Evolutionary conservation across 768 basidiomycete genomes (phyloP).

Genomic region (Hortiboletus flavorubellus): DNA sequence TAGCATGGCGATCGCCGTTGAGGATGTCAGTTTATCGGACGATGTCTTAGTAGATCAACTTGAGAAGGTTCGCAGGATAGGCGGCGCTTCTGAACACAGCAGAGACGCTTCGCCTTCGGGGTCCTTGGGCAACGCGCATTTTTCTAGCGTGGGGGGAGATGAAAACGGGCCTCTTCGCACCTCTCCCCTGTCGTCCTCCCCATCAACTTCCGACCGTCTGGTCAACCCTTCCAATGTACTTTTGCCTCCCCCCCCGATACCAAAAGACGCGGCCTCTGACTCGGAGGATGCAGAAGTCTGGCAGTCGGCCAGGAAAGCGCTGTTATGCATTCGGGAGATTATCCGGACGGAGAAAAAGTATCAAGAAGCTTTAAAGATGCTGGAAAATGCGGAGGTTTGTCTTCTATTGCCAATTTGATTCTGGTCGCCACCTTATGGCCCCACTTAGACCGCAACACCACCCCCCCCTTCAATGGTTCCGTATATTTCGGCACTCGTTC

Average conservation of each 20-base stretch:
- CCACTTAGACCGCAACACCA: conserved; percentile 34
- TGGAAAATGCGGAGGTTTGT: conserved; percentile 37
- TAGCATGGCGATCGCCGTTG: conserved; percentile 45
- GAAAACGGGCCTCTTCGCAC: background rate
- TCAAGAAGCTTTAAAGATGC: conserved; percentile 35
- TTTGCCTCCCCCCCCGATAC: background rate
- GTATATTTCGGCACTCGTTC: conserved; percentile 50
- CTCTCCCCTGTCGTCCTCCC: background rate
- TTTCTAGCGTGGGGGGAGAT: background rate
- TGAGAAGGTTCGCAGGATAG: conserved; percentile 40
- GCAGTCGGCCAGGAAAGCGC: conserved; percentile 37
- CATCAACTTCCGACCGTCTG: background rate
- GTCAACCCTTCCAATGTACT: background rate
- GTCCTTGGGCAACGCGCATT: background rate
- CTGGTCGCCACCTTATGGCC: background rate
- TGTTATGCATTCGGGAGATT: conserved; percentile 47
- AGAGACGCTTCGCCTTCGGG: background rate
- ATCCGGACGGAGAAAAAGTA: conserved; percentile 47
- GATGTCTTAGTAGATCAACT: conserved; percentile 47
- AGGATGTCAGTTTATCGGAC: conserved; percentile 48
- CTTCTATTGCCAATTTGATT: background rate
- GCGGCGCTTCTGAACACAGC: background rate
- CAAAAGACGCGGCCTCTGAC: conserved; percentile 7
- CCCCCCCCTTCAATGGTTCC: conserved; percentile 51
- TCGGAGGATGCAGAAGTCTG: conserved; percentile 31